Evolutionary conservation across 2,329 filamentous ascomycete genomes (phyloP).

Genomic region (Ciborinia camelliae): DNA sequence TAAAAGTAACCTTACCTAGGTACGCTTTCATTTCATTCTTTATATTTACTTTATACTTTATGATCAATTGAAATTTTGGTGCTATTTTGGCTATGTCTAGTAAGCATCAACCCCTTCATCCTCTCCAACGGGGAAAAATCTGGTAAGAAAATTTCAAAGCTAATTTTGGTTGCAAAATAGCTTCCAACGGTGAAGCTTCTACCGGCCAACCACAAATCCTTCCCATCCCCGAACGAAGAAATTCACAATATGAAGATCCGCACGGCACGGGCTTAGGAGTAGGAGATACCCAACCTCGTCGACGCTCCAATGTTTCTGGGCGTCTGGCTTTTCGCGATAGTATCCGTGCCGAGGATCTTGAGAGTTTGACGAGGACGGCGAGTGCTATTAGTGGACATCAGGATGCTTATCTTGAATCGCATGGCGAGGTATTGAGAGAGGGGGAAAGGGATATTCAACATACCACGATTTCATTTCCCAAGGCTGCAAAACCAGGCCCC

Average conservation of each 20-base stretch:
- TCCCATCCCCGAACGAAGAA: background rate
- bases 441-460: background rate
- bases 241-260: background rate
- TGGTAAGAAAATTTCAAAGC: background rate
- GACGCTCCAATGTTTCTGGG: slow-evolving; percentile 15
- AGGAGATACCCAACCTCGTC: background rate
- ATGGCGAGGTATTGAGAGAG: background rate
- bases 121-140: background rate
- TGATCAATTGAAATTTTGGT: background rate
- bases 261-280: background rate
- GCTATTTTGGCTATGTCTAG: background rate
- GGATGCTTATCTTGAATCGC: slow-evolving; percentile 8
- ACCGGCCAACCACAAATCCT: background rate
- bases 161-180: background rate
- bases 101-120: background rate
- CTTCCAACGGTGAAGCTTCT: background rate
- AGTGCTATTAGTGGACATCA: slow-evolving; percentile 11
- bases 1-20: too few species aligned
- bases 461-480: slow-evolving; percentile 14
- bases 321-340: slow-evolving; percentile 12
- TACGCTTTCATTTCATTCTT: background rate
- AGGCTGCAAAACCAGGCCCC: slow-evolving; percentile 12
- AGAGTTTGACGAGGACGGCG: slow-evolving; percentile 3
- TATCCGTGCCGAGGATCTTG: slow-evolving; percentile 12
- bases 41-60: background rate